phyloP scores from a whole-genome alignment of 2,329 filamentous ascomycete species.

The Aspergillus awamori region DNA sequence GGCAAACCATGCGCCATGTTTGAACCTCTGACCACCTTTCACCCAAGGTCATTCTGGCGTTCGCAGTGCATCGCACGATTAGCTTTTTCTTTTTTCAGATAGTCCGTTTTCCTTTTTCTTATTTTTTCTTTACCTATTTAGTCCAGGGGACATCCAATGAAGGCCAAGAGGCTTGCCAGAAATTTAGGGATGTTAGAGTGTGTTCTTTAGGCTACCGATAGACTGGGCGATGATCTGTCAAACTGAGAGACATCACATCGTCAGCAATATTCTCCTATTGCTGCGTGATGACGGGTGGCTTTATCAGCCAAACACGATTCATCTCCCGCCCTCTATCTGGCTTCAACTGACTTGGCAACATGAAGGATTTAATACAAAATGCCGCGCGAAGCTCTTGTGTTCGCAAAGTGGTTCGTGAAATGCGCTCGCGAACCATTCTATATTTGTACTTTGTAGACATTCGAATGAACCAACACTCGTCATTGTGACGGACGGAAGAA shows the following conservation, averaged over 20 bases:
- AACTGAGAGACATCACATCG: constrained; percentile 21
- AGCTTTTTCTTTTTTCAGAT: not conserved
- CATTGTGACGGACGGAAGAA: constrained; percentile 10
- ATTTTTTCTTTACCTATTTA: not conserved
- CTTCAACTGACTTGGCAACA: constrained; percentile 5
- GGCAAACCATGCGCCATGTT: not conserved
- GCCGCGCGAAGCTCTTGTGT: not conserved
- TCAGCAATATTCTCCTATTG: constrained; percentile 21
- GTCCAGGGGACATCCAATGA: not conserved
- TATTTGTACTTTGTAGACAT: not conserved
- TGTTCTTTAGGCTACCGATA: constrained; percentile 1
- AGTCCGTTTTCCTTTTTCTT: no score
- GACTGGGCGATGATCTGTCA: constrained; percentile 22
- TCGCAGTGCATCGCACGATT: not conserved
- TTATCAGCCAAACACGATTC: constrained; percentile 16
- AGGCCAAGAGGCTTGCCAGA: not conserved
- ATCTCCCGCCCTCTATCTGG: not conserved
- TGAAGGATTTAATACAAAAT: not conserved
- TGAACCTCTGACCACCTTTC: not conserved
- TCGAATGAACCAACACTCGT: constrained; percentile 1
- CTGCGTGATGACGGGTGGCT: constrained; percentile 22
- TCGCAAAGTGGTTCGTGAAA: not conserved
- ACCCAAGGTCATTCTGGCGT: not conserved
- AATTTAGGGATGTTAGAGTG: not conserved
- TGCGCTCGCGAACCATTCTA: not conserved